phyloP scores from a whole-genome alignment of 805 yeast species.

The Wickerhamiella sergipiensis region DNA sequence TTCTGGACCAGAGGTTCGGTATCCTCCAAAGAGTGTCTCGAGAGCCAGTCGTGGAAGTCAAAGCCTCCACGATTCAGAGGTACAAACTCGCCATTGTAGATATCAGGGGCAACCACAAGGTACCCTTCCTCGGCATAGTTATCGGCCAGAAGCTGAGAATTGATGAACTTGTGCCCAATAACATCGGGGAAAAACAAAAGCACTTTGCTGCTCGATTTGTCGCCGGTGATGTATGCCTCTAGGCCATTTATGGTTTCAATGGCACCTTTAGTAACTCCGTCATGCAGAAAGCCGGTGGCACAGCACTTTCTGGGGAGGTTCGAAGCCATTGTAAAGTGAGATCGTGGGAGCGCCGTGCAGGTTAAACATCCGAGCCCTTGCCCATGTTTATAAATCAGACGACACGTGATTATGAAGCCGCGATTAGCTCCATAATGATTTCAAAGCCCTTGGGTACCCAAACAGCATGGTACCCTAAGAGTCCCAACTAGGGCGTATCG shows the following conservation, averaged over 20 bases:
- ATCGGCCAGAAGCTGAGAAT: slow-evolving; percentile 37
- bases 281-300: slow-evolving; percentile 19
- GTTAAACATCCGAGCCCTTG: too few species aligned
- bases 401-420: too few species aligned
- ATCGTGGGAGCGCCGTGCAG: too few species aligned
- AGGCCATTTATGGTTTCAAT: slow-evolving; percentile 17
- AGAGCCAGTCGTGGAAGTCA: slow-evolving; percentile 35
- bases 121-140: slow-evolving; percentile 46
- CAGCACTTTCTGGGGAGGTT: slow-evolving; percentile 24
- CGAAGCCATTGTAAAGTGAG: slow-evolving; percentile 22
- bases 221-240: slow-evolving; percentile 39
- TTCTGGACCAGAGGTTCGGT: slow-evolving; percentile 36
- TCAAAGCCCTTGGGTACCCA: too few species aligned
- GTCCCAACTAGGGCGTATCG: neutral
- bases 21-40: slow-evolving; percentile 36
- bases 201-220: slow-evolving; percentile 34
- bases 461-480: neutral
- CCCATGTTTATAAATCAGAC: too few species aligned
- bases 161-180: slow-evolving; percentile 46
- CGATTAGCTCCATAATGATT: too few species aligned
- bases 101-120: slow-evolving; percentile 64
- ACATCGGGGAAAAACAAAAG: slow-evolving; percentile 55
- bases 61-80: slow-evolving; percentile 20
- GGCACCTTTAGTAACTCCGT: slow-evolving; percentile 20
- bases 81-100: slow-evolving; percentile 42